Evolutionary conservation across 164 flowering plant genomes (phyloP).

Genomic region (Piper betle): DNA sequence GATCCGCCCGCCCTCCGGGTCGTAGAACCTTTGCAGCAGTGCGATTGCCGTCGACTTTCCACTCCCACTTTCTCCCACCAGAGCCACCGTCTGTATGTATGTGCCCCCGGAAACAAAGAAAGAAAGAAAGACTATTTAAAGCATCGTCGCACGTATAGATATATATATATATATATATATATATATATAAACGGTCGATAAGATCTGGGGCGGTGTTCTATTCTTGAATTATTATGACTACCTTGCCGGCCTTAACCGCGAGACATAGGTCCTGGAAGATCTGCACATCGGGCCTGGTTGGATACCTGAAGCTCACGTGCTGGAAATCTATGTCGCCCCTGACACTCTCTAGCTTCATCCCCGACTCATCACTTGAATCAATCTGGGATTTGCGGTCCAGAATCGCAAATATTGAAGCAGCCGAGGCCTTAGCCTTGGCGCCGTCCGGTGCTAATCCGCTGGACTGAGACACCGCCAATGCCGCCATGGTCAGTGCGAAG

Average conservation of each 20-base stretch:
- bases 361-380: constrained; percentile 11
- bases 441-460: constrained; percentile 17
- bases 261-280: constrained; percentile 13
- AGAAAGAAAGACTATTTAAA: neutral
- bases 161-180: neutral
- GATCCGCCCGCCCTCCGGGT: constrained; percentile 28
- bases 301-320: constrained; percentile 17
- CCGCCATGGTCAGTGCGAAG: constrained; percentile 15
- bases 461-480: constrained; percentile 12
- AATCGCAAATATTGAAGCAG: constrained; percentile 15
- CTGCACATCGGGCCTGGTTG: constrained; percentile 16
- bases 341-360: constrained; percentile 8
- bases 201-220: no score
- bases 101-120: no score
- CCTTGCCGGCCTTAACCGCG: constrained; percentile 12
- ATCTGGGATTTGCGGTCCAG: constrained; percentile 18
- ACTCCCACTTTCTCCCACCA: constrained; percentile 22
- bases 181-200: no score
- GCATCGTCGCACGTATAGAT: no score
- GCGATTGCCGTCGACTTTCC: constrained; percentile 39
- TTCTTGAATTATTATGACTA: neutral
- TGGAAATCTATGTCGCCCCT: constrained; percentile 16
- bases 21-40: constrained; percentile 52
- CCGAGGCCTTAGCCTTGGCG: constrained; percentile 14
- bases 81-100: constrained; percentile 11